A percentile compares a stretch with the other conserved stretches of the same genome.
These are phyloP conservation scores for Fusarium kyushuense DNA, from an alignment of 2,329 filamentous ascomycete genomes.

Conservation along the genomic window DNA sequence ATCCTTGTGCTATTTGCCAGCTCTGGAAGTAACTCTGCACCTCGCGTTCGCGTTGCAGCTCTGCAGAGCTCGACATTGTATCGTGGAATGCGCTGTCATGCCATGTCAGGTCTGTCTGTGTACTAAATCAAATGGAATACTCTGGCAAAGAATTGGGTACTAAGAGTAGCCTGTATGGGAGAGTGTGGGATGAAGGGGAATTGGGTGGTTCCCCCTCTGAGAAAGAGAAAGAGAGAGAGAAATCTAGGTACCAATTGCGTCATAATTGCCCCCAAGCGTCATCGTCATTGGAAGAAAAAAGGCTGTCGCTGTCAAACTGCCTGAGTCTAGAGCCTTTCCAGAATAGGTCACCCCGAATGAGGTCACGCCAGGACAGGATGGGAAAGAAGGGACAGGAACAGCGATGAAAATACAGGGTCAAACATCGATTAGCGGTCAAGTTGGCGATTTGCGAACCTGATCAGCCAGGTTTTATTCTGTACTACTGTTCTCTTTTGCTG, in stretches of 20 bases:
- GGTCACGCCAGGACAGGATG: constrained; percentile 11
- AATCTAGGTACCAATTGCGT: constrained; percentile 19
- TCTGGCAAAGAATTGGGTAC: no score
- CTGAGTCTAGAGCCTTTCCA: constrained; percentile 17
- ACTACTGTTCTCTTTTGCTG: no score
- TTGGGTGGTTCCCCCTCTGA: constrained; percentile 13
- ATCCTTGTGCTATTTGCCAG: constrained; percentile 51
- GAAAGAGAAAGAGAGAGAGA: no score
- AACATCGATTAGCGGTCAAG: constrained; percentile 17
- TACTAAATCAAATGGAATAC: not conserved
- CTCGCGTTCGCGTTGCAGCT: constrained; percentile 51
- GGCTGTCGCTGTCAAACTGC: no score
- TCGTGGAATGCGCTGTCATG: constrained; percentile 11
- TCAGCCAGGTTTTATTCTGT: not conserved
- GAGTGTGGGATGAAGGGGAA: constrained; percentile 5
- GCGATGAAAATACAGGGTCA: constrained; percentile 11
- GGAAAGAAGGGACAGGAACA: constrained; percentile 12
- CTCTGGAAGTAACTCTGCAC: constrained; percentile 50
- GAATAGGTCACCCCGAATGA: constrained; percentile 18
- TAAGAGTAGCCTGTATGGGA: no score
- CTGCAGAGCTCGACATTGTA: constrained; percentile 45
- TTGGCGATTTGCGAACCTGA: constrained; percentile 9
- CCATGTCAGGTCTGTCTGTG: constrained; percentile 8
- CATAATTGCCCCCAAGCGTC: constrained; percentile 24
- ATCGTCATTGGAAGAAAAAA: constrained; percentile 21